Evolutionary conservation across 2,329 filamentous ascomycete species (phyloP), one percentile per base, ranked within the genome.

Genomic region (Sporothrix pallida): DNA sequence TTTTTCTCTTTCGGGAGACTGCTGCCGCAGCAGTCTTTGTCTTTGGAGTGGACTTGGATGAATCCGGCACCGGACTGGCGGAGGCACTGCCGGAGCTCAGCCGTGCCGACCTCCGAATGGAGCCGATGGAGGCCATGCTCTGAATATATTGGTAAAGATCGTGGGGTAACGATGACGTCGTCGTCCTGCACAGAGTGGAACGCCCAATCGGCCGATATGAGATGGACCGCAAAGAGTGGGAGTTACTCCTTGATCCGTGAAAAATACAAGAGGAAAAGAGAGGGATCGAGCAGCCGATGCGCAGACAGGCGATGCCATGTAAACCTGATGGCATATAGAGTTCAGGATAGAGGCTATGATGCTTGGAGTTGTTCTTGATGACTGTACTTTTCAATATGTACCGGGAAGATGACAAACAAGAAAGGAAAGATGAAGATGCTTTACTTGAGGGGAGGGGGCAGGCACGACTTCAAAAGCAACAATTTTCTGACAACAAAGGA

Each of bases 41-140:
- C 15, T 69, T 26, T 26, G 62, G 23, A 12, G 13, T 15, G 12
- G 42, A 13, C 42, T 67, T 69, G 2, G 67, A 23, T 3, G 71
- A 13, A 3, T 60, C 54, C n/a, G 69, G 50, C 5, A 52, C 44
- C 4, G 54, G 62, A 44, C 75, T 75, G 20, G 72, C 75, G 13
- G 77, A 75, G 17, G 74, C 75, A n/a, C 79, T 79, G 75, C 80
- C 82, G n/a, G 62, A 48, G 74, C 80, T 83, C 37, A 87, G 80
- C 54, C 85, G 83, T 12, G 84, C 81, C 2, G 81, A 82, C 69
- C 80, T 77, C 5, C 81, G 78, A 1, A 73, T 20, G n/a, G 80
- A 73, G 70, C 79, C 75, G 10, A 74, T 37, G 20, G 79, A 74
- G 63, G 79, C 75, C 81, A 82, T 82, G 23, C n/a, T 62, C 42